These are phyloP conservation scores for Kwoniella pini DNA, from an alignment of 768 basidiomycete species.

Conservation along the genomic window DNA sequence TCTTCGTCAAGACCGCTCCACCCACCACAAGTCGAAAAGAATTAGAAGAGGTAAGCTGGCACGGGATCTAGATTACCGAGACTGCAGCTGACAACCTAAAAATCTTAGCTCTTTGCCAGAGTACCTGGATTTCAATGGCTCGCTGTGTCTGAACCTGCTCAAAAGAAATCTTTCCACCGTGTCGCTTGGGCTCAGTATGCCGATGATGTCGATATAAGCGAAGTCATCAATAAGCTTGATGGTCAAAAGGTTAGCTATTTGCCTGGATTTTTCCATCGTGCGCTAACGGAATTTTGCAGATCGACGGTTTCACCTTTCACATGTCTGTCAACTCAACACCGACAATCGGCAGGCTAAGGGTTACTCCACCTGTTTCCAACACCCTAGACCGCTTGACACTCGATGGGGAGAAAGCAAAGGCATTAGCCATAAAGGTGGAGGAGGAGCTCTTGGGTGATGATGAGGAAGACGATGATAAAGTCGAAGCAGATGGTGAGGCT, in stretches of 20 bases:
- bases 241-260: conserved; percentile 72
- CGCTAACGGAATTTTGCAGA: conserved; percentile 59
- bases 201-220: conserved; percentile 78
- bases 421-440: conserved; percentile 73
- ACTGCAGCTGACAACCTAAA: neutral
- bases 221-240: conserved; percentile 70
- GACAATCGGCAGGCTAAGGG: conserved; percentile 73
- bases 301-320: conserved; percentile 92
- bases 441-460: conserved; percentile 58
- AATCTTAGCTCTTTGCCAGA: conserved; percentile 67
- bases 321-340: conserved; percentile 65
- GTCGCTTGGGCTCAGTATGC: conserved; percentile 89
- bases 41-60: conserved; percentile 73
- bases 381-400: conserved; percentile 75
- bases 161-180: conserved; percentile 90
- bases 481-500: conserved; percentile 58
- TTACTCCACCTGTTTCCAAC: conserved; percentile 78
- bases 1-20: conserved; percentile 93
- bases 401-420: conserved; percentile 75
- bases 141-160: conserved; percentile 85
- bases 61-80: neutral
- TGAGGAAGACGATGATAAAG: conserved; percentile 13
- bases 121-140: conserved; percentile 83
- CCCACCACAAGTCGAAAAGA: conserved; percentile 87
- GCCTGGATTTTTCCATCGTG: neutral